Conservation (phyloP, 257 asterid genomes). For the Salvia hispanica region DNA sequence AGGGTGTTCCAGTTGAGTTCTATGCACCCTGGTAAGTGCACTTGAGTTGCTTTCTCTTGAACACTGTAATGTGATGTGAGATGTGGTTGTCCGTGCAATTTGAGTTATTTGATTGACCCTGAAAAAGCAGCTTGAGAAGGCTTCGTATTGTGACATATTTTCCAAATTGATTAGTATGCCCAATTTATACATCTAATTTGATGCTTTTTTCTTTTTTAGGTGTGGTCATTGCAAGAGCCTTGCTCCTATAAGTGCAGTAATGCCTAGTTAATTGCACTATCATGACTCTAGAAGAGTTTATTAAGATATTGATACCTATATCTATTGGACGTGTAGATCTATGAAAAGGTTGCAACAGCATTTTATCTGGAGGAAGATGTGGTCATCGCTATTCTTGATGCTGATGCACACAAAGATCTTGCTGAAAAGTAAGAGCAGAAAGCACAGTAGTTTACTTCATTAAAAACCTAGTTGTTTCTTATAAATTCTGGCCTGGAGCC, state of each 20-base stretch:
- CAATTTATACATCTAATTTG: slow-evolving; percentile 15
- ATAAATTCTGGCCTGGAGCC: slow-evolving; percentile 9
- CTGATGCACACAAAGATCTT: slow-evolving; percentile 77
- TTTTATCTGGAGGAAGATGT: slow-evolving; percentile 73
- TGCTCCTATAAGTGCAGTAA: slow-evolving; percentile 80
- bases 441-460: not conserved
- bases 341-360: slow-evolving; percentile 87
- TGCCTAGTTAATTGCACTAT: slow-evolving; percentile 25
- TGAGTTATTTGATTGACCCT: not conserved
- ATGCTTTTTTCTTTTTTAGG: slow-evolving; percentile 56
- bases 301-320: slow-evolving; percentile 22
- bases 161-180: slow-evolving; percentile 15
- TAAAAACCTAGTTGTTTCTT: not conserved
- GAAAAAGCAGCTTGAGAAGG: not conserved
- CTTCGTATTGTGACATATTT: slow-evolving; percentile 1
- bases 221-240: slow-evolving; percentile 96
- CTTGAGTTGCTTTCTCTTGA: slow-evolving; percentile 2
- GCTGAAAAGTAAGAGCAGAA: slow-evolving; percentile 71
- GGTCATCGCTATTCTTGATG: slow-evolving; percentile 87
- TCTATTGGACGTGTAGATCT: slow-evolving; percentile 49
- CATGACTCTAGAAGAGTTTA: slow-evolving; percentile 21
- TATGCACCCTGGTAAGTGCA: slow-evolving; percentile 90
- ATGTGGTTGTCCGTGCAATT: not conserved
- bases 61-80: slow-evolving; percentile 12
- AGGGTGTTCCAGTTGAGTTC: slow-evolving; percentile 85